These are phyloP conservation scores for Pyrus communis DNA, from an alignment of 306 rosid species.

Conservation along the genomic window DNA sequence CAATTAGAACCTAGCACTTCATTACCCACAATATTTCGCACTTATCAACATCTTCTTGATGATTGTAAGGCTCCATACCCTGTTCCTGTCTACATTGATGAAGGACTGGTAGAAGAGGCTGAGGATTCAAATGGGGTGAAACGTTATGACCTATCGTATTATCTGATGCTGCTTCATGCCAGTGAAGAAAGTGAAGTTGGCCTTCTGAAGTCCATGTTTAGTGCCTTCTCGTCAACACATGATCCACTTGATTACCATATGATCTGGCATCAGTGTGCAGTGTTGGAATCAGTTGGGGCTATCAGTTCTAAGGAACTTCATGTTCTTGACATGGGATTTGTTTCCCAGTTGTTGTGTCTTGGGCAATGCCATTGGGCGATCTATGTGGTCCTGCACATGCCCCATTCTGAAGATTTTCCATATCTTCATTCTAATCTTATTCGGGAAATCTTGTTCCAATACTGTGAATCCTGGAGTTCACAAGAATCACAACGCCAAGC, in stretches of 20 bases:
- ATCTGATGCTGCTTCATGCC: constrained; percentile 96
- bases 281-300: constrained; percentile 84
- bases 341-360: constrained; percentile 75
- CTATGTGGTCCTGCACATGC: constrained; percentile 90
- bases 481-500: constrained; percentile 62
- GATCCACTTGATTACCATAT: constrained; percentile 97
- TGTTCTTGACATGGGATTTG: constrained; percentile 79
- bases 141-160: constrained; percentile 74
- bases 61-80: constrained; percentile 81
- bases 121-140: constrained; percentile 28
- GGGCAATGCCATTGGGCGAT: constrained; percentile 97
- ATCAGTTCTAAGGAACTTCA: constrained; percentile 78
- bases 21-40: constrained; percentile 55
- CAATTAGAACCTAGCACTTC: constrained; percentile 64
- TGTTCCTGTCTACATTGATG: constrained; percentile 77
- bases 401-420: constrained; percentile 67
- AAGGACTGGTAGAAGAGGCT: constrained; percentile 47
- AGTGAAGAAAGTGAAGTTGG: constrained; percentile 46
- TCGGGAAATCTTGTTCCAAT: constrained; percentile 87
- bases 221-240: constrained; percentile 78
- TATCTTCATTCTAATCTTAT: constrained; percentile 73
- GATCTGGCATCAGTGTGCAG: constrained; percentile 93
- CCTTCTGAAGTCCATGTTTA: constrained; percentile 69
- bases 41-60: constrained; percentile 66
- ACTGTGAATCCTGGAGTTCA: constrained; percentile 94